phyloP scores from a whole-genome alignment of 2,329 filamentous ascomycete species.

The Pyricularia pennisetigena region DNA sequence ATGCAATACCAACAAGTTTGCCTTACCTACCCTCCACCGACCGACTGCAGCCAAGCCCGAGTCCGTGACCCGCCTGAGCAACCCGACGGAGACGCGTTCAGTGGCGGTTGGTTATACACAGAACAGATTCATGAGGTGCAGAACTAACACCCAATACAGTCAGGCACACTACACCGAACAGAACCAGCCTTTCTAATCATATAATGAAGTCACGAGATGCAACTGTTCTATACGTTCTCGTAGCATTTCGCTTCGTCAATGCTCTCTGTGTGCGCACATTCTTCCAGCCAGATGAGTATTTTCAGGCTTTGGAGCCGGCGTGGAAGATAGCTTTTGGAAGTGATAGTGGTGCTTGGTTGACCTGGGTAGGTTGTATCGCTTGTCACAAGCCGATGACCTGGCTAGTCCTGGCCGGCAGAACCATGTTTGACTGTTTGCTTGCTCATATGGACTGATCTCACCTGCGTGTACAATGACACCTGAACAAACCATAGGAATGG shows the following conservation, averaged over 20 bases:
- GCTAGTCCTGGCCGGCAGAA: background rate
- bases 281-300: slow-evolving; percentile 98
- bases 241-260: slow-evolving; percentile 72
- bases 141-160: background rate
- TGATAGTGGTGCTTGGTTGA: slow-evolving; percentile 77
- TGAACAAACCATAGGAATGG: slow-evolving; percentile 65
- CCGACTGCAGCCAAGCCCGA: background rate
- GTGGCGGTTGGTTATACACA: background rate
- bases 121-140: background rate
- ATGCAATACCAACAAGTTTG: background rate
- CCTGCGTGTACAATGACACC: background rate
- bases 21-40: background rate
- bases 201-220: slow-evolving; percentile 1
- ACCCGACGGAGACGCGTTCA: background rate
- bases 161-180: background rate
- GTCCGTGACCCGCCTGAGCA: background rate
- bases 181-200: background rate
- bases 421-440: background rate
- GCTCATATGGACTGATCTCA: background rate
- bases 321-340: slow-evolving; percentile 80
- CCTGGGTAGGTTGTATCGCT: slow-evolving; percentile 60
- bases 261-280: slow-evolving; percentile 74
- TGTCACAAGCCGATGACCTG: too few relatives aligned
- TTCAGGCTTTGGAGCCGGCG: slow-evolving; percentile 88
- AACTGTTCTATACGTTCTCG: slow-evolving; percentile 24